These are phyloP conservation scores for Plectranthus barbatus DNA, from an alignment of 257 asterid species.

Conservation along the genomic window DNA sequence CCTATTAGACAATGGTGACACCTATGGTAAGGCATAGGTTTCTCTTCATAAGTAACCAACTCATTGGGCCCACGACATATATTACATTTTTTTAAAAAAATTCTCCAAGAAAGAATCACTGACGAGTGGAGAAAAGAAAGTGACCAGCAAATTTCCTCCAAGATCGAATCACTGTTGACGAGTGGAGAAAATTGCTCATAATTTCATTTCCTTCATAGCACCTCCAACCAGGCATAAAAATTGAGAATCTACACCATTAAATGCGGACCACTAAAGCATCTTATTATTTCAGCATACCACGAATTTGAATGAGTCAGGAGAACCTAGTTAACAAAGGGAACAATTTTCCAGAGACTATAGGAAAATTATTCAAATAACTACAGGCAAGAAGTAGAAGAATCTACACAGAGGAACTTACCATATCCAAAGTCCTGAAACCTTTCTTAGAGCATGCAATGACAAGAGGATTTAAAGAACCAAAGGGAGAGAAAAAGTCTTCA, in stretches of 20 bases:
- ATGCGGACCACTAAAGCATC: neutral
- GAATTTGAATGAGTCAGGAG: neutral
- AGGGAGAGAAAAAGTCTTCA: slow-evolving; percentile 67
- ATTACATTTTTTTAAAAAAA: neutral
- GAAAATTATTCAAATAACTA: neutral
- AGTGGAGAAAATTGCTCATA: neutral
- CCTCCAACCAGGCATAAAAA: neutral
- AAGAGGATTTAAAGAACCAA: slow-evolving; percentile 62
- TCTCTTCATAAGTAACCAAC: neutral
- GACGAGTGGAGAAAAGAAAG: no score
- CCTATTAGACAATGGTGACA: neutral
- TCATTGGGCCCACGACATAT: neutral
- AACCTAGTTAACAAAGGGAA: no score
- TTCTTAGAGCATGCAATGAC: slow-evolving; percentile 65
- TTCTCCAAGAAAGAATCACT: neutral
- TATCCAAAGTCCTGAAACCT: slow-evolving; percentile 66
- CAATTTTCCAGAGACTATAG: neutral
- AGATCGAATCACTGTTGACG: neutral
- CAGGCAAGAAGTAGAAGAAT: slow-evolving; percentile 7
- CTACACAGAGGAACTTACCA: slow-evolving; percentile 37
- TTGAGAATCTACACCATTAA: neutral
- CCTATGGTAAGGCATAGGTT: neutral
- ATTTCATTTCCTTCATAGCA: neutral
- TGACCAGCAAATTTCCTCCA: no score
- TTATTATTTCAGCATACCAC: neutral